Conservation (phyloP, 768 basidiomycete species). For the Boletales sp. region DNA sequence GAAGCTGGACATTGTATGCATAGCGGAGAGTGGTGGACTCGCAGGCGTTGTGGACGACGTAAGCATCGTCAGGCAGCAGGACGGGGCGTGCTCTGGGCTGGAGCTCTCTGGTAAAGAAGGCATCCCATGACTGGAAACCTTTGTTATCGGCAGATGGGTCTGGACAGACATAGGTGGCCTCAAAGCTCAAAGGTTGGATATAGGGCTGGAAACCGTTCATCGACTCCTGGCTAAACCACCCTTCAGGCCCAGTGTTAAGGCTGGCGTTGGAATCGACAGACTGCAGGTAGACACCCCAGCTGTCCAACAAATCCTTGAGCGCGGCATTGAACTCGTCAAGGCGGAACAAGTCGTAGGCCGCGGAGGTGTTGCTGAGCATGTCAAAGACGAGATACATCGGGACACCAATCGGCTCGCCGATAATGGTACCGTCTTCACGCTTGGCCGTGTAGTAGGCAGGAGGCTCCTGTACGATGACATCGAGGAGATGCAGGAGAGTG, state of each 20-base stretch:
- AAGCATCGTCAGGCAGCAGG: slow-evolving; percentile 7
- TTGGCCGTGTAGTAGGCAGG: slow-evolving; percentile 3
- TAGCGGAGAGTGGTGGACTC: slow-evolving; percentile 43
- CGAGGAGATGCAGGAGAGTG: neutral
- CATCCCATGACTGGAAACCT: slow-evolving; percentile 38
- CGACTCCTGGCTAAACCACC: neutral
- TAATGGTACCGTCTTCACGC: neutral
- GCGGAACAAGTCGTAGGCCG: neutral
- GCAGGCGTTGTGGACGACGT: slow-evolving; percentile 46
- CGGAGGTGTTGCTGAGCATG: neutral
- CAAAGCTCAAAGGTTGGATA: neutral
- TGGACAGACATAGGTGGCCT: neutral
- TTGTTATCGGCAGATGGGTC: neutral
- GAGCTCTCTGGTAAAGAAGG: slow-evolving; percentile 50
- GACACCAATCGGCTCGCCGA: neutral
- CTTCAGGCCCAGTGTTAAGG: neutral
- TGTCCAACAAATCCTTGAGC: neutral
- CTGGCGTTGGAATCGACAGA: neutral
- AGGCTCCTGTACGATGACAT: neutral
- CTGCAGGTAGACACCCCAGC: neutral
- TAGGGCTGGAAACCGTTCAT: neutral
- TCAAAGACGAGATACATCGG: neutral
- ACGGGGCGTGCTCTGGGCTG: slow-evolving; percentile 36
- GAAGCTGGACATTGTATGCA: slow-evolving; percentile 34
- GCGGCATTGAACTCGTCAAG: neutral